phyloP scores from a whole-genome alignment of 257 asterid species.

The Solanum pimpinellifolium region DNA sequence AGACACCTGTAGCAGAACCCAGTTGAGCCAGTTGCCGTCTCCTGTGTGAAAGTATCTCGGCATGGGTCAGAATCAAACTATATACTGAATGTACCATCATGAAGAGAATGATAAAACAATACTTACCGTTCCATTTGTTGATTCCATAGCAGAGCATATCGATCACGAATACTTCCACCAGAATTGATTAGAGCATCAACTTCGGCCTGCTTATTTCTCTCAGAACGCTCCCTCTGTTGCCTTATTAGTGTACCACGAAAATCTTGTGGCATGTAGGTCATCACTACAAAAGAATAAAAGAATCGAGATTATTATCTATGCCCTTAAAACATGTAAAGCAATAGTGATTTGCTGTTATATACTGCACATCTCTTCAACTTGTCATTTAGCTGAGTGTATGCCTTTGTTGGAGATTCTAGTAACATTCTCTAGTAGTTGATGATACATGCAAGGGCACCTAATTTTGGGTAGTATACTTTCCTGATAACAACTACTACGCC shows the following conservation, averaged over 20 bases:
- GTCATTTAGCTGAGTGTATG: not conserved
- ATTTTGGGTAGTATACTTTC: not conserved
- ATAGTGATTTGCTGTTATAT: not conserved
- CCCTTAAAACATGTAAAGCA: not conserved
- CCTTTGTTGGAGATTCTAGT: not conserved
- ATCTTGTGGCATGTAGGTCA: constrained; percentile 99
- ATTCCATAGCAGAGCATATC: constrained; percentile 72
- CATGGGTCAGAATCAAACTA: not conserved
- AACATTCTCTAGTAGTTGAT: not conserved
- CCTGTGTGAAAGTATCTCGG: constrained; percentile 29
- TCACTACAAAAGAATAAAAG: constrained; percentile 37
- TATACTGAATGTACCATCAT: not conserved
- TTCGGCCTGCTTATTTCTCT: constrained; percentile 89
- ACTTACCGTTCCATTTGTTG: constrained; percentile 93
- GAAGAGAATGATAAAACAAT: not conserved
- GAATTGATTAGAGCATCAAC: constrained; percentile 67
- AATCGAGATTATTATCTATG: not conserved
- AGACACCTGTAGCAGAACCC: constrained; percentile 98
- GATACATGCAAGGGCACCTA: not conserved
- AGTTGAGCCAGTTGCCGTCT: constrained; percentile 92
- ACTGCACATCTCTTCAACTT: not conserved
- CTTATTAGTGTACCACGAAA: constrained; percentile 86
- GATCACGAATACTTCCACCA: constrained; percentile 86
- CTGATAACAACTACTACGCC: not conserved
- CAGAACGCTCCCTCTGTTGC: constrained; percentile 98